These are phyloP conservation scores for Mycena rebaudengoi DNA, from an alignment of 768 basidiomycete genomes.

Conservation along the genomic window DNA sequence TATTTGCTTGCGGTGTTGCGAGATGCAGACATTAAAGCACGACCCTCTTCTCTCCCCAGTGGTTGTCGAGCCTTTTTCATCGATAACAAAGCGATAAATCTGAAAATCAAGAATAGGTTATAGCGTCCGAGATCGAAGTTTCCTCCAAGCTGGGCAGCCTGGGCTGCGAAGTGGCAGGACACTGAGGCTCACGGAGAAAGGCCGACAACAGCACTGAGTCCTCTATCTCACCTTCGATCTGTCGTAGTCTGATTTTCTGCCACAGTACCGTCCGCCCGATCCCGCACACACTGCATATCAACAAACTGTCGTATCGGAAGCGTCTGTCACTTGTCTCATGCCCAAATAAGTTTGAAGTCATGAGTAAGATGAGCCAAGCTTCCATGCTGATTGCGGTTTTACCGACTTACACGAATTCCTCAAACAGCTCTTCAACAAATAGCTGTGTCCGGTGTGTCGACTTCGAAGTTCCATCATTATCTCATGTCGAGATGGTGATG, in stretches of 20 bases:
- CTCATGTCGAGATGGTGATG: neutral
- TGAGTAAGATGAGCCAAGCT: neutral
- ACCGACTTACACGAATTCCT: neutral
- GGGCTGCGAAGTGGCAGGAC: neutral
- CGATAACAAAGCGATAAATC: neutral
- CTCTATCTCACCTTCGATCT: neutral
- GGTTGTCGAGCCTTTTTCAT: too few species aligned
- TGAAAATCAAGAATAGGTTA: neutral
- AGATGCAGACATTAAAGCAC: too few species aligned
- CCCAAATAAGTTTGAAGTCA: conserved; percentile 1
- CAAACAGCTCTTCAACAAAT: conserved; percentile 1
- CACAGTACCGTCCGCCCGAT: neutral
- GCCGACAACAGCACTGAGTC: neutral
- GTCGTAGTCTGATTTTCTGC: neutral
- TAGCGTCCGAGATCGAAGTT: neutral
- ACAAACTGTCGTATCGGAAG: conserved; percentile 1
- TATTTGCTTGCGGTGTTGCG: too few species aligned
- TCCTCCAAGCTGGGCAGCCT: neutral
- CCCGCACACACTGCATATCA: neutral
- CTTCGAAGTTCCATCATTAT: conserved; percentile 1
- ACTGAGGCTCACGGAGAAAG: neutral
- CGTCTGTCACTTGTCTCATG: conserved; percentile 1
- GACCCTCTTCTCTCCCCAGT: too few species aligned
- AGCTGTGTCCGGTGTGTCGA: neutral
- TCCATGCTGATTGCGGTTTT: neutral